phyloP scores from a whole-genome alignment of 768 basidiomycete genomes.

The Podaxis mareebaensis region DNA sequence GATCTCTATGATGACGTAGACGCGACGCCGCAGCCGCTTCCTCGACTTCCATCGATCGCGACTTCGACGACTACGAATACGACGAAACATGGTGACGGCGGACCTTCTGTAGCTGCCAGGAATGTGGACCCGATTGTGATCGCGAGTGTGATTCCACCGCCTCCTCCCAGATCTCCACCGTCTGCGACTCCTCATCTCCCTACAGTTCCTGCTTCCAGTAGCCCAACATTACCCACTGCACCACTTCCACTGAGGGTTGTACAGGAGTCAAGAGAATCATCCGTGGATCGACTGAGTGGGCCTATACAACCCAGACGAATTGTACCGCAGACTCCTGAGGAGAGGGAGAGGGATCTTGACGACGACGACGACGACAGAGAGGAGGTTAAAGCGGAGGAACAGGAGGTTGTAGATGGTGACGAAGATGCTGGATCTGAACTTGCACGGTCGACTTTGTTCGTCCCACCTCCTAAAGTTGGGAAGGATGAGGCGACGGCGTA shows the following conservation, averaged over 20 bases:
- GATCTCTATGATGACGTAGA: constrained; percentile 14
- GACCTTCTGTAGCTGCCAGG: neutral
- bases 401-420: neutral
- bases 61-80: neutral
- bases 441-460: constrained; percentile 26
- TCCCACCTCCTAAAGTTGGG: constrained; percentile 26
- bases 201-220: neutral
- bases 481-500: constrained; percentile 8
- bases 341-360: neutral
- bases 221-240: neutral
- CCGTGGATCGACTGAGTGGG: constrained; percentile 13
- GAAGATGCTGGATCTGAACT: constrained; percentile 6
- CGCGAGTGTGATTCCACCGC: constrained; percentile 8
- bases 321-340: constrained; percentile 29
- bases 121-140: neutral
- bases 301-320: constrained; percentile 26
- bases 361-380: constrained; percentile 18
- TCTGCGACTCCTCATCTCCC: neutral
- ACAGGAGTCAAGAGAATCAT: neutral
- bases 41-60: constrained; percentile 1
- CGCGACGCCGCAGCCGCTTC: constrained; percentile 7
- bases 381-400: neutral
- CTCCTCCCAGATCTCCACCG: constrained; percentile 1
- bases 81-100: neutral
- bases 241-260: constrained; percentile 3